These are phyloP conservation scores for Ostreobium quekettii DNA, from an alignment of 139 green algal species.

Conservation along the genomic window DNA sequence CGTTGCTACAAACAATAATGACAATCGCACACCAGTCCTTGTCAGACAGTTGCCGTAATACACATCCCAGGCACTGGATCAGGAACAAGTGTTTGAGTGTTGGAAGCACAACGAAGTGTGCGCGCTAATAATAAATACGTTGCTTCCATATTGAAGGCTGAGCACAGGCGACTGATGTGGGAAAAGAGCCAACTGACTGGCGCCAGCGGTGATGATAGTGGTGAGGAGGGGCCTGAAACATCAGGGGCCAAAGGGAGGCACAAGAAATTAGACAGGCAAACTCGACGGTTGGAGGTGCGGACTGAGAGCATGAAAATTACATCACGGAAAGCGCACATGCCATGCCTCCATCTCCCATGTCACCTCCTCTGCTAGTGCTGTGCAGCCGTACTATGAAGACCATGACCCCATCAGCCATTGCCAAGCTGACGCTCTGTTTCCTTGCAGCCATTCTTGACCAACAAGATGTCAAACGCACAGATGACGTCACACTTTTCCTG, in stretches of 20 bases:
- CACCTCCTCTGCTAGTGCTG: not conserved
- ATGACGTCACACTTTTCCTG: slow-evolving; percentile 1
- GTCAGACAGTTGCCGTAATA: not conserved
- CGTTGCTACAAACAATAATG: not conserved
- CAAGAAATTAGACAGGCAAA: not conserved
- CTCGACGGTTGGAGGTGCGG: slow-evolving; percentile 1
- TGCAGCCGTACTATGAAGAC: too few species aligned
- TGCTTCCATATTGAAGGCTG: slow-evolving; percentile 3
- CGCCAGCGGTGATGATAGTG: not conserved
- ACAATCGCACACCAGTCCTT: not conserved
- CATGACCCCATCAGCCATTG: not conserved
- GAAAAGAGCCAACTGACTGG: slow-evolving; percentile 5
- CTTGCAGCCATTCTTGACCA: not conserved
- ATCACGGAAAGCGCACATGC: not conserved
- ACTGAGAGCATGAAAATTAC: not conserved
- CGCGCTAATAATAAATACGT: not conserved
- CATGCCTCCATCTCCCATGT: not conserved
- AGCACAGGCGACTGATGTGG: slow-evolving; percentile 29
- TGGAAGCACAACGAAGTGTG: too few species aligned
- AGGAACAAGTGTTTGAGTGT: too few species aligned
- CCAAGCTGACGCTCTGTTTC: not conserved
- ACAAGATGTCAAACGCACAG: not conserved
- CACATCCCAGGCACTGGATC: too few species aligned
- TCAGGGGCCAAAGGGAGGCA: not conserved
- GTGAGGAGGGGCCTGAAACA: not conserved